Evolutionary conservation across 2,329 filamentous ascomycete species (phyloP).

Genomic region (Cryphonectria naterciae): DNA sequence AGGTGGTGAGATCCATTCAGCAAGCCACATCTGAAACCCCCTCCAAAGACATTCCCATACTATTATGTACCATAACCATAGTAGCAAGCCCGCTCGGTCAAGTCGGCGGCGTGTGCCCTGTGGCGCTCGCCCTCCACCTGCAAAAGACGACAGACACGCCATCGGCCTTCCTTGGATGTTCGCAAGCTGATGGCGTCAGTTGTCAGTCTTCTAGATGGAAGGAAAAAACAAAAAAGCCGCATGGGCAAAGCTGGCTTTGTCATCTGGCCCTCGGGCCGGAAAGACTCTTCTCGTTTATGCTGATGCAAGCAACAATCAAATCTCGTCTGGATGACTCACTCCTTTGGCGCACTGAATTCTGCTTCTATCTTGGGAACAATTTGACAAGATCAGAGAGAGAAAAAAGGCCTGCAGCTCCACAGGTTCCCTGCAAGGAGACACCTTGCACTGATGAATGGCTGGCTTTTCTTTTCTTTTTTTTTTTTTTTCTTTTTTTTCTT

Average conservation of each 20-base stretch:
- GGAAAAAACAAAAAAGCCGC: not conserved
- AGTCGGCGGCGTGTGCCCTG: conserved; percentile 1
- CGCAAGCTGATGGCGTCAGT: not conserved
- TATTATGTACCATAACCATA: not conserved
- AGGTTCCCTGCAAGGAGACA: conserved; percentile 15
- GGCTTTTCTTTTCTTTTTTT: not conserved
- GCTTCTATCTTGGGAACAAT: conserved; percentile 27
- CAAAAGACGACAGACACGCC: not conserved
- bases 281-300: not conserved
- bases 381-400: conserved; percentile 8
- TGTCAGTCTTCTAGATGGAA: not conserved
- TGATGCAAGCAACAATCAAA: conserved; percentile 1
- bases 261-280: conserved; percentile 1
- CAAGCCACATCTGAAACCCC: not conserved
- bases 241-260: not conserved
- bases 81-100: not conserved
- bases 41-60: not conserved
- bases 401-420: conserved; percentile 22
- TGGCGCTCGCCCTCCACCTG: not conserved
- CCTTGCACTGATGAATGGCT: conserved; percentile 11
- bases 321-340: conserved; percentile 4
- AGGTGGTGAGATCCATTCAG: not conserved
- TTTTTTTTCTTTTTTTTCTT: too few species aligned
- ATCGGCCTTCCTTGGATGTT: not conserved
- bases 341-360: not conserved